A percentile compares a stretch with the other conserved stretches of the same genome.
Conservation (phyloP, 768 basidiomycete species). For the Phaeolepiota aurea region DNA sequence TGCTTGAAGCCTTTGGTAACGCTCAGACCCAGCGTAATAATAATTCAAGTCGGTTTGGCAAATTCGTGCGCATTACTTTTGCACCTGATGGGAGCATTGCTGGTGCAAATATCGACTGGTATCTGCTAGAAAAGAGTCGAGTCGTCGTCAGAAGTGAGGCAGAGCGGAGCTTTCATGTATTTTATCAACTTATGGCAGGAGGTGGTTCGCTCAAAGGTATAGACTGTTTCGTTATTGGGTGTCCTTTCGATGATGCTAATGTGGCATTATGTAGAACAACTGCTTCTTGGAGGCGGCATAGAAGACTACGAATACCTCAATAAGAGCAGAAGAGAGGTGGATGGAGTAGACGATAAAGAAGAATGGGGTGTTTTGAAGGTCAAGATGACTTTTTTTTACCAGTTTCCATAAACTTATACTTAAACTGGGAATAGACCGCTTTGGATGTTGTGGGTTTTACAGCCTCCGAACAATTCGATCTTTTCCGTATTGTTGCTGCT, state of each 20-base stretch:
- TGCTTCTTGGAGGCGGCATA: slow-evolving; percentile 66
- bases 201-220: slow-evolving; percentile 61
- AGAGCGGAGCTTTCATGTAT: slow-evolving; percentile 94
- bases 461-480: slow-evolving; percentile 74
- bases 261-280: slow-evolving; percentile 37
- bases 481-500: slow-evolving; percentile 91
- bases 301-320: slow-evolving; percentile 90
- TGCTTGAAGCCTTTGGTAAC: slow-evolving; percentile 96
- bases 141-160: slow-evolving; percentile 84
- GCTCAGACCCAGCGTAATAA: slow-evolving; percentile 98
- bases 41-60: slow-evolving; percentile 97
- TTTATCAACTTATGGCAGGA: slow-evolving; percentile 90
- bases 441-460: slow-evolving; percentile 89
- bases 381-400: slow-evolving; percentile 8
- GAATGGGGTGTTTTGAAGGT: slow-evolving; percentile 84
- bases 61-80: slow-evolving; percentile 95
- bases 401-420: slow-evolving; percentile 3
- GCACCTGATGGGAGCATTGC: slow-evolving; percentile 90
- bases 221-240: slow-evolving; percentile 9
- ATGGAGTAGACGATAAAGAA: slow-evolving; percentile 86
- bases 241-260: slow-evolving; percentile 1
- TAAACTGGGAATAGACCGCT: slow-evolving; percentile 63
- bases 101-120: slow-evolving; percentile 99
- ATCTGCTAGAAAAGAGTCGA: slow-evolving; percentile 93
- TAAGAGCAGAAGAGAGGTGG: slow-evolving; percentile 84